A percentile compares a stretch with the other conserved stretches of the same genome.
phyloP scores from a whole-genome alignment of 768 basidiomycete genomes.

The Russula virescens region DNA sequence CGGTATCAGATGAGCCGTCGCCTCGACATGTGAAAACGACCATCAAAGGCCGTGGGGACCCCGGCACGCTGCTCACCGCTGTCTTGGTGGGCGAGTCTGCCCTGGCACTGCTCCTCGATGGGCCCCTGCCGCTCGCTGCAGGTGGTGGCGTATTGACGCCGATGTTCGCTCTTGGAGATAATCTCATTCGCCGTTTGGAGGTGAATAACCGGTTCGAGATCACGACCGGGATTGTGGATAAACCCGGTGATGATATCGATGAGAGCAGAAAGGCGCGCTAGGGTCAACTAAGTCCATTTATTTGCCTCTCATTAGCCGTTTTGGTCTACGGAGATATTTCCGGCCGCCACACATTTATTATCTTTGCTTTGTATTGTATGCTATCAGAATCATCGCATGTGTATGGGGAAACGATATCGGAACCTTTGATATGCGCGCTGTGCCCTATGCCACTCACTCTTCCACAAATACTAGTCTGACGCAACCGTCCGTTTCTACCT shows the following conservation, averaged over 20 bases:
- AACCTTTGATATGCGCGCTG: too few species aligned
- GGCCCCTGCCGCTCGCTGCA: conserved; percentile 51
- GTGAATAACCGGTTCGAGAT: conserved; percentile 52
- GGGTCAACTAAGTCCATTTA: neutral
- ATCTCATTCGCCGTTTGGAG: conserved; percentile 61
- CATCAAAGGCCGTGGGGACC: conserved; percentile 66
- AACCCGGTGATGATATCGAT: conserved; percentile 3
- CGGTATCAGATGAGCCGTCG: conserved; percentile 43
- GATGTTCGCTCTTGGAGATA: conserved; percentile 74
- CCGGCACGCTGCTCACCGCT: conserved; percentile 60
- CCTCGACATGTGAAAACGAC: conserved; percentile 51
- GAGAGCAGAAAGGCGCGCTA: conserved; percentile 13
- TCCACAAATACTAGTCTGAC: conserved; percentile 13
- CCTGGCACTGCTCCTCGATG: conserved; percentile 56
- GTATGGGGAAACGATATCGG: neutral
- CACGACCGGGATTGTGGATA: conserved; percentile 42
- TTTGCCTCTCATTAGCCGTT: too few species aligned
- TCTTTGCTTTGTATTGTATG: neutral
- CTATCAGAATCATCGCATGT: too few species aligned
- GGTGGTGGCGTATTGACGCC: conserved; percentile 82
- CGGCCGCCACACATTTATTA: neutral
- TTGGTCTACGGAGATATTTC: neutral
- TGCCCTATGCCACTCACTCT: too few species aligned
- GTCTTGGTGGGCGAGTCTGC: conserved; percentile 80
- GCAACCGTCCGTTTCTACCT: conserved; percentile 16